Base-by-base conservation (phyloP, 2,329 filamentous ascomycete species). In the Mycocentrospora acerina region DNA sequence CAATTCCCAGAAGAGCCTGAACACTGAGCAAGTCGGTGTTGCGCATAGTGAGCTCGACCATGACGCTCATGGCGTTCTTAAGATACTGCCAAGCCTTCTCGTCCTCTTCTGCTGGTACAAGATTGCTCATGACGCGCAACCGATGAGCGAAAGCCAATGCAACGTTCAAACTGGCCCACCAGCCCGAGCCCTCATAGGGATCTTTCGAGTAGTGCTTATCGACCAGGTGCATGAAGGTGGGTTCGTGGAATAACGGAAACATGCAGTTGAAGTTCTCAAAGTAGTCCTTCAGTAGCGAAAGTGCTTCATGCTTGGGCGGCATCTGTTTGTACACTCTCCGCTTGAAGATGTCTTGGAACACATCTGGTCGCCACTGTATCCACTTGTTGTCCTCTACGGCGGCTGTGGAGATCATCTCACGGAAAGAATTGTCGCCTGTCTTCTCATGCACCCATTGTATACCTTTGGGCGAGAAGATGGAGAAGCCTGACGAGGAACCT, bases 181-280 rank as follows among this genome's bases (percentile, higher is more conserved):
- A 98, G 3, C 93, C 93, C 5, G 90, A 94, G 18, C 91, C 90
- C 63, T 95, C 85, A 53, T 96, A 97, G 1, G 91, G 91, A 53
- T 97, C 88, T 33, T 83, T 75, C 1, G 90, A 94, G 68, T 97
- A 98, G 64, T 97, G 91, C 53, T 86, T 83, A 60, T 97, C 90
- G 22, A 96, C 90, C 4, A 97, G 76, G 62, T 96, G 90, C 89
- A 97, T 97, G 62, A 98, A 98, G 0, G 93, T 97, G 1, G 91
- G 90, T 66, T 96, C 90, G 67, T 98, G 93, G 60, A 95, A 98
- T 4, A 98, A 76, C 5, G 93, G 93, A 62, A 97, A 95, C 80
- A 97, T 91, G 80, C 89, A 93, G 73, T 98, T 98, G 77, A 98
- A 97, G 70, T 96, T 96, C 60, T 95, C 88, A 53, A 98, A 98